Evolutionary conservation across 228 moss, liverwort and hornwort species (phyloP).

Genomic region (Sphagnum fallax): DNA sequence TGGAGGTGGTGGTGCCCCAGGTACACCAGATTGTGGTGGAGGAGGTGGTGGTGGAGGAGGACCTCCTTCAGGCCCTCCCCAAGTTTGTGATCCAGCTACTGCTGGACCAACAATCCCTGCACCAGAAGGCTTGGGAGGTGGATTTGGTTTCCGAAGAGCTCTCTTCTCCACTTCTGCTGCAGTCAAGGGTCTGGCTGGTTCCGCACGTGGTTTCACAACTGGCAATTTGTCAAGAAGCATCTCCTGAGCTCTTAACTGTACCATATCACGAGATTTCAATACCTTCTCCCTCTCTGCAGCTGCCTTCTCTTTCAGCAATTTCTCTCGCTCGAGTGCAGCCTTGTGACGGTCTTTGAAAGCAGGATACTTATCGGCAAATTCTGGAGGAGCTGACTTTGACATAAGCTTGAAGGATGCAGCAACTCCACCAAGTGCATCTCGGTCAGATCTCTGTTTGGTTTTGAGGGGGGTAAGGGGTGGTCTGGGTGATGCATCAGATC

Average conservation of each 20-base stretch:
- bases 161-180: constrained; percentile 64
- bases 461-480: constrained; percentile 26
- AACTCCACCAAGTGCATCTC: constrained; percentile 43
- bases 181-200: constrained; percentile 44
- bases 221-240: constrained; percentile 7
- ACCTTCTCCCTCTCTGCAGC: constrained; percentile 64
- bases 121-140: constrained; percentile 66
- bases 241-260: constrained; percentile 4
- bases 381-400: constrained; percentile 62
- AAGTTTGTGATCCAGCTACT: constrained; percentile 17
- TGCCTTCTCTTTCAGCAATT: constrained; percentile 61
- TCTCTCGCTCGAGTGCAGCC: constrained; percentile 66
- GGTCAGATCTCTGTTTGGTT: constrained; percentile 19
- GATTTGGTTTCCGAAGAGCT: constrained; percentile 63
- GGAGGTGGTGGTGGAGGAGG: constrained; percentile 69
- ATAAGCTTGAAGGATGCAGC: constrained; percentile 76
- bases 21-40: constrained; percentile 29
- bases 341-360: constrained; percentile 90
- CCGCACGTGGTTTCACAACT: constrained; percentile 11
- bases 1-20: constrained; percentile 24
- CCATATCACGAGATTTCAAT: constrained; percentile 36
- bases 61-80: constrained; percentile 16
- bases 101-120: neutral
- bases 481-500: constrained; percentile 14
- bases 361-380: constrained; percentile 65